Evolutionary conservation across 1,284 basidiomycete genomes (phyloP).

Genomic region (Fomitopsis schrenkii): DNA sequence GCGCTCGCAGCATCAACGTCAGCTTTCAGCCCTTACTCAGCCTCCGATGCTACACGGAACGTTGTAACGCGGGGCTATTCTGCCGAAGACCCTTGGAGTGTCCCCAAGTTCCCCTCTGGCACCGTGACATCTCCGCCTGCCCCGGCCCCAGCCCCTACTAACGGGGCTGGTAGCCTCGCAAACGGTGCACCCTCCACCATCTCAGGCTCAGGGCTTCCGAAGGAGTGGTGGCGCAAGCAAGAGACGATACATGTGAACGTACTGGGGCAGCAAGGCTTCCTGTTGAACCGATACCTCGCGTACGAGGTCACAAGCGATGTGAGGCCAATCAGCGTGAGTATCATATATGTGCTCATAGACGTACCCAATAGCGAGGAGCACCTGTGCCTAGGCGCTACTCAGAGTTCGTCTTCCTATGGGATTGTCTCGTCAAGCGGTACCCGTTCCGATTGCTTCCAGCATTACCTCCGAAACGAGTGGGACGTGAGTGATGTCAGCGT

Average conservation of each 20-base stretch:
- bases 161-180: slow-evolving; percentile 25
- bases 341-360: background rate
- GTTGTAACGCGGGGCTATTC: slow-evolving; percentile 41
- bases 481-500: slow-evolving; percentile 58
- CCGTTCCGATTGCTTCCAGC: slow-evolving; percentile 90
- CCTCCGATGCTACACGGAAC: slow-evolving; percentile 31
- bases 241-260: slow-evolving; percentile 69
- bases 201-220: slow-evolving; percentile 66
- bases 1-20: slow-evolving; percentile 51
- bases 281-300: slow-evolving; percentile 78
- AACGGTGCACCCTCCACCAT: slow-evolving; percentile 56
- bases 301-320: slow-evolving; percentile 83
- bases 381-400: slow-evolving; percentile 77
- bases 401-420: slow-evolving; percentile 88
- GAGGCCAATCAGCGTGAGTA: slow-evolving; percentile 24
- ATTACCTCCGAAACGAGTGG: slow-evolving; percentile 87
- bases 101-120: slow-evolving; percentile 22
- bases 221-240: slow-evolving; percentile 82
- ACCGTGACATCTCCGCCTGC: slow-evolving; percentile 8
- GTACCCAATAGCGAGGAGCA: slow-evolving; percentile 45
- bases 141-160: background rate
- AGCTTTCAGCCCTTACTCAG: slow-evolving; percentile 33
- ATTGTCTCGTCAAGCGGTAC: slow-evolving; percentile 74
- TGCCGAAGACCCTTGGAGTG: slow-evolving; percentile 73
- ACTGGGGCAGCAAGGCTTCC: slow-evolving; percentile 83